Evolutionary conservation across 2,329 filamentous ascomycete species (phyloP), one percentile per base, ranked within the genome.

Genomic region (Colletotrichum sp.): DNA sequence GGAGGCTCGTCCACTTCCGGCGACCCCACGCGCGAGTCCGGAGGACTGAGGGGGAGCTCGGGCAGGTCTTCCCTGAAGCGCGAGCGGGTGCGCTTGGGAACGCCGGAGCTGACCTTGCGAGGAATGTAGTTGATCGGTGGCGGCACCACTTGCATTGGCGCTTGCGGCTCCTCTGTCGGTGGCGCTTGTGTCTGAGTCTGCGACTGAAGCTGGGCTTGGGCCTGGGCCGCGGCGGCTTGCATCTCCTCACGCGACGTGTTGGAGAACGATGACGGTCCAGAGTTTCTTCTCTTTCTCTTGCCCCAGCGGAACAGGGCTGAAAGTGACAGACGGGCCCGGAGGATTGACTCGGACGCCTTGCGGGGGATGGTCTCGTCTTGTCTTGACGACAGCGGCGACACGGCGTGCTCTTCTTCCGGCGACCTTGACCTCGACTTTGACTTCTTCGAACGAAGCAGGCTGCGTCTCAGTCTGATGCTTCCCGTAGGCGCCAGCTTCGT

Each of bases 191-290:
- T 81, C 43, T 85, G 79, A 26, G 80, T 79, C 66, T 82, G 80
- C 18, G 79, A 77, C 56, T 78, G 77, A 16, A 76, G 76, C 64
- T 77, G 55, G 56, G 74, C n/a, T 26, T 78, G 73, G 24, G 67
- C 67, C 8, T 69, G 24, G 7, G 73, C 73, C 24, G 78, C 78
- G 34, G 79, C 82, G 14, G 83, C 84, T 63, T 87, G 85, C 88
- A 98, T 96, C 18, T 96, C 97, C 81, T 98, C 96, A 77, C 96
- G 91, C 2, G 96, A 98, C 0, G 95, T 95, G 80, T 98, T 98
- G 6, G 95, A 96, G 82, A 98, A 97, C n/a, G 96, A 96, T 0
- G 95, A 94, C 5, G 94, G 89, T 81, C 88, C 77, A 82, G 90
- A 84, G 81, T 86, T 81, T 84, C 91, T 84, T 85, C 90, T 87